Evolutionary conservation across 371 early-diverging fungal species (phyloP).

Genomic region (Lichtheimia corymbifera): DNA sequence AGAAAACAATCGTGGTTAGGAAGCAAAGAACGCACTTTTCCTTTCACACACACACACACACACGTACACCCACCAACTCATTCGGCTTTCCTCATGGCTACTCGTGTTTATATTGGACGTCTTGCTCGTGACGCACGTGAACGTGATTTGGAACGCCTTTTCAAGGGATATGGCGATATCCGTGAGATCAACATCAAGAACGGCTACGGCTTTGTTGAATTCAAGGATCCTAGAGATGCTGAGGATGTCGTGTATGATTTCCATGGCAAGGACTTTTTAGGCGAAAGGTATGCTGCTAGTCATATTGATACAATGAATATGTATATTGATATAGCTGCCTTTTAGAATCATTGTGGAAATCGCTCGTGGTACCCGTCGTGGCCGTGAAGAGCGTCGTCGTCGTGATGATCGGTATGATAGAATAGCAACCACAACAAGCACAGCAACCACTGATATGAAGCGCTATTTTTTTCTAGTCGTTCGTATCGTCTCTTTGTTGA

Average conservation of each 20-base stretch:
- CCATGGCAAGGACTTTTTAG: constrained; percentile 71
- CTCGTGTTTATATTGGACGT: constrained; percentile 75
- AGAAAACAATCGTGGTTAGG: no score
- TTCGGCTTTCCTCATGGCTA: constrained; percentile 3
- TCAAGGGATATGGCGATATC: constrained; percentile 68
- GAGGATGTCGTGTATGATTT: constrained; percentile 74
- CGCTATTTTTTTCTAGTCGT: constrained; percentile 17
- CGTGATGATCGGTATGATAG: constrained; percentile 33
- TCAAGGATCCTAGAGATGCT: constrained; percentile 71
- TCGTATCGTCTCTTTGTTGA: constrained; percentile 72
- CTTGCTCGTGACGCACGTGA: constrained; percentile 69
- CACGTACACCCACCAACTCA: no score
- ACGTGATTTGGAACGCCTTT: constrained; percentile 71
- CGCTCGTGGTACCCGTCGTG: constrained; percentile 69
- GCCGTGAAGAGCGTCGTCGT: constrained; percentile 45
- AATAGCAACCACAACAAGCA: no score
- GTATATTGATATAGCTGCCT: background rate
- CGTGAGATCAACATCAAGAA: constrained; percentile 74
- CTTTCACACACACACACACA: no score
- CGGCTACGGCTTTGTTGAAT: constrained; percentile 83
- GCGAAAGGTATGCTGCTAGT: constrained; percentile 64
- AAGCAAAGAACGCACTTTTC: no score
- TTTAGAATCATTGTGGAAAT: constrained; percentile 73
- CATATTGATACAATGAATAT: background rate
- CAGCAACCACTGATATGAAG: no score